These are phyloP conservation scores for Geotrichum cucujoidarum DNA, from an alignment of 1,139 yeast species.

Conservation along the genomic window DNA sequence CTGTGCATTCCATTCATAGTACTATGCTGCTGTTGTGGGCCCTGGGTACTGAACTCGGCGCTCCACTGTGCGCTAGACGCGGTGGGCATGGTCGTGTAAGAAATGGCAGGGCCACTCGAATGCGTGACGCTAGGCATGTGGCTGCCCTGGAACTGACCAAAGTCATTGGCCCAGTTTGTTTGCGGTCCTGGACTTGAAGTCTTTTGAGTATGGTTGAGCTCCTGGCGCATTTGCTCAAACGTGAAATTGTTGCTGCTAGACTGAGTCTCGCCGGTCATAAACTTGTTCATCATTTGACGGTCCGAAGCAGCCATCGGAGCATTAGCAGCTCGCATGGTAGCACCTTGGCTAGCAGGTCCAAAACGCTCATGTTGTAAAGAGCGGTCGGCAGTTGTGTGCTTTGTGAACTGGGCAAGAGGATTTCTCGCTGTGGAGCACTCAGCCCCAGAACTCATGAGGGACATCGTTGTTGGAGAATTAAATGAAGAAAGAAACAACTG, in stretches of 20 bases:
- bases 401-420: conserved; percentile 77
- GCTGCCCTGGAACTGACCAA: conserved; percentile 19
- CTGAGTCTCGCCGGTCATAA: conserved; percentile 35
- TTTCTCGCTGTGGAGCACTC: conserved; percentile 80
- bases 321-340: conserved; percentile 37
- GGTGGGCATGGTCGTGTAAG: too few species aligned
- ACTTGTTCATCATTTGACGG: conserved; percentile 51
- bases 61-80: conserved; percentile 8
- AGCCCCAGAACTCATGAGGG: conserved; percentile 52
- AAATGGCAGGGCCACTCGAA: too few species aligned
- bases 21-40: neutral
- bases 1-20: neutral
- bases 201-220: conserved; percentile 27
- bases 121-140: too few species aligned
- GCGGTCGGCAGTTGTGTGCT: conserved; percentile 60
- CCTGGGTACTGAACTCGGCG: conserved; percentile 8
- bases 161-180: conserved; percentile 29
- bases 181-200: conserved; percentile 10
- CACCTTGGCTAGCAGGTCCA: conserved; percentile 23
- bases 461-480: too few species aligned
- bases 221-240: conserved; percentile 36
- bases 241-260: conserved; percentile 30
- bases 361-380: conserved; percentile 54
- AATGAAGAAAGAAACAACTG: too few species aligned
- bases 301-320: conserved; percentile 35